Evolutionary conservation across 2,329 filamentous ascomycete species (phyloP).

Genomic region (Simplicillium sp.): DNA sequence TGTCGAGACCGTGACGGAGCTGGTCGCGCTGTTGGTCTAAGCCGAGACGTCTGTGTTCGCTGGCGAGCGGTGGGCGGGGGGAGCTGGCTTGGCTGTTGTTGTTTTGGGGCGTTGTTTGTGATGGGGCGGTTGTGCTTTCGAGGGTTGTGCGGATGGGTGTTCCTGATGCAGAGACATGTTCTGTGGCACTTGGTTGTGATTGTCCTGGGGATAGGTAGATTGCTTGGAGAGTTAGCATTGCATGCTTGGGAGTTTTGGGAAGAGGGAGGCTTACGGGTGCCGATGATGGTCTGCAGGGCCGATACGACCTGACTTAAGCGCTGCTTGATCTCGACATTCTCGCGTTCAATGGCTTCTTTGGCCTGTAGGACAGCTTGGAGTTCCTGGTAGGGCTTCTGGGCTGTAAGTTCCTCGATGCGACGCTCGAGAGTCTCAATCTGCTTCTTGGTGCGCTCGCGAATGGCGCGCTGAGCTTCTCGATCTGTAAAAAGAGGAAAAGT

Average conservation of each 20-base stretch:
- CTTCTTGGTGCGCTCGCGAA: conserved; percentile 71
- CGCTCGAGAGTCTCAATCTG: conserved; percentile 69
- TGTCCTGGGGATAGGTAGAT: no score
- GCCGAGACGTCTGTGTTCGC: conserved; percentile 1
- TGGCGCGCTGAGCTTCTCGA: conserved; percentile 76
- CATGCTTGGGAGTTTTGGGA: no score
- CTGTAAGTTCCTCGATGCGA: conserved; percentile 65
- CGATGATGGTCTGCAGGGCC: conserved; percentile 51
- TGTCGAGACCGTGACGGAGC: conserved; percentile 45
- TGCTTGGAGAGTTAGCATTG: no score
- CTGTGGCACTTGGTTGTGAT: no score
- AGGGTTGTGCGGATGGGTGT: conserved; percentile 1
- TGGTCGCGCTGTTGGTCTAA: conserved; percentile 39
- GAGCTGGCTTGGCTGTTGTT: neutral
- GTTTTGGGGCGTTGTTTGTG: neutral
- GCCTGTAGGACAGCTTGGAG: conserved; percentile 65
- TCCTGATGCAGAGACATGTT: no score
- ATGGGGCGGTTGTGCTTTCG: conserved; percentile 8
- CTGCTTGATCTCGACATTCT: conserved; percentile 70
- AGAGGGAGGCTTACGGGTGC: conserved; percentile 1
- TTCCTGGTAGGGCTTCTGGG: conserved; percentile 75
- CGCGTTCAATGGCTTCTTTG: conserved; percentile 67
- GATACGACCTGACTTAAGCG: conserved; percentile 56
- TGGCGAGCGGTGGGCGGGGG: neutral
- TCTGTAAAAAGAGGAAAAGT: conserved; percentile 36